Percentiles rank a stretch among this genome's conserved stretches.
Conservation (phyloP, 129 eudicot genomes). For the Flaveria linearis region DNA sequence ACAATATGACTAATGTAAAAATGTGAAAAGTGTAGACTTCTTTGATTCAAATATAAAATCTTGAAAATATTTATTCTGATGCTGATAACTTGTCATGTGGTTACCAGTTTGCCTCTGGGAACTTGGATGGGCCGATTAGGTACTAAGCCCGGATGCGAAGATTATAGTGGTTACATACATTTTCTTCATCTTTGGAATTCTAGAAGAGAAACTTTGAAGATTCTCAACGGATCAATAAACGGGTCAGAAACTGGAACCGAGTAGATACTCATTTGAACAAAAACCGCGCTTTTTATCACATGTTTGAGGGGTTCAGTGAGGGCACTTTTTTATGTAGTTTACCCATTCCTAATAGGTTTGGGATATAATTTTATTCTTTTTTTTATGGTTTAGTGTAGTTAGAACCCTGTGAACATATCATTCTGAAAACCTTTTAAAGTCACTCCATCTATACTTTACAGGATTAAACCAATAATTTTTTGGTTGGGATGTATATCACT, state of each 20-base stretch:
- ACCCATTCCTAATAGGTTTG: conserved; percentile 11
- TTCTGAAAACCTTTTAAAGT: neutral
- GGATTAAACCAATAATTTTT: too few species aligned
- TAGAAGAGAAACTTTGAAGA: conserved; percentile 1
- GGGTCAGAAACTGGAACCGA: conserved; percentile 8
- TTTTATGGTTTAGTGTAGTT: neutral
- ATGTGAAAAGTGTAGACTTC: neutral
- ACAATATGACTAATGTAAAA: neutral
- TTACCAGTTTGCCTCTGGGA: conserved; percentile 88
- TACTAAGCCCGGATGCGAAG: conserved; percentile 43
- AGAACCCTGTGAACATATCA: conserved; percentile 12
- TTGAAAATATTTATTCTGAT: conserved; percentile 9
- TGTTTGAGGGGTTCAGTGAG: conserved; percentile 28
- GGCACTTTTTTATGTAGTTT: conserved; percentile 23
- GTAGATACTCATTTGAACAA: conserved; percentile 24
- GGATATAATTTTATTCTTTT: conserved; percentile 12
- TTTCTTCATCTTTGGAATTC: conserved; percentile 7
- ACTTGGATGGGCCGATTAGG: conserved; percentile 90
- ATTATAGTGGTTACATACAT: conserved; percentile 3
- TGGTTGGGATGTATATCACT: too few species aligned
- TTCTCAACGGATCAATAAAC: neutral
- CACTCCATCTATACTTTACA: neutral
- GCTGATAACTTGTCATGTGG: conserved; percentile 6
- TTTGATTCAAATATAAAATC: neutral
- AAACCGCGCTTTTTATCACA: conserved; percentile 9